These are phyloP conservation scores for Hypoxylon sp. DNA, from an alignment of 2,329 filamentous ascomycete genomes.

Conservation along the genomic window DNA sequence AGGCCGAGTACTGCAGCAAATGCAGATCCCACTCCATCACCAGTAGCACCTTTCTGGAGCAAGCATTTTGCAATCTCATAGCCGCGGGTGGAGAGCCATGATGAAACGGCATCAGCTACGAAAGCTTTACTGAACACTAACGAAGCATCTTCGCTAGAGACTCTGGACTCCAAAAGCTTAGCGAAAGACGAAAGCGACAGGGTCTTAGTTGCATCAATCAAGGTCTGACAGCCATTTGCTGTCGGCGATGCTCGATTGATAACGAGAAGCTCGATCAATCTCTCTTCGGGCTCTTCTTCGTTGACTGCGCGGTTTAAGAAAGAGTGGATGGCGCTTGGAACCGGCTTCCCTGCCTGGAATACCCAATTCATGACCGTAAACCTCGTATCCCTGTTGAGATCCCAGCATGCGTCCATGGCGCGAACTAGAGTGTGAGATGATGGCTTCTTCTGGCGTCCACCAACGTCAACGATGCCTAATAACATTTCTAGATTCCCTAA, in stretches of 20 bases:
- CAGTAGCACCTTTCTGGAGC: constrained; percentile 64
- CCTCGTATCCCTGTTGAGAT: constrained; percentile 64
- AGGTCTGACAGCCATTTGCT: constrained; percentile 66
- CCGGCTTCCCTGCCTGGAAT: constrained; percentile 65
- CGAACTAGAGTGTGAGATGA: constrained; percentile 64
- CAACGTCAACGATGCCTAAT: constrained; percentile 62
- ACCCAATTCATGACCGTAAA: constrained; percentile 66
- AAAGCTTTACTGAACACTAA: constrained; percentile 64
- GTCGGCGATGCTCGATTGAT: constrained; percentile 67
- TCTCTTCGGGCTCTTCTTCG: constrained; percentile 66
- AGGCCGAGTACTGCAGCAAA: constrained; percentile 64
- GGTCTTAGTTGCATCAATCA: constrained; percentile 65
- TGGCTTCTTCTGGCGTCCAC: constrained; percentile 61
- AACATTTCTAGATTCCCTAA: constrained; percentile 66
- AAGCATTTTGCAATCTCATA: constrained; percentile 64
- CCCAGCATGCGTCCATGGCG: constrained; percentile 69
- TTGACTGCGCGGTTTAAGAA: constrained; percentile 67
- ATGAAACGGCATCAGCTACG: constrained; percentile 56
- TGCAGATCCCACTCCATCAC: constrained; percentile 62
- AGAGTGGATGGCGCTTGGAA: constrained; percentile 66
- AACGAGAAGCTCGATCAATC: constrained; percentile 65
- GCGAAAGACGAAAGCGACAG: constrained; percentile 59
- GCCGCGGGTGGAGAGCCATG: constrained; percentile 65
- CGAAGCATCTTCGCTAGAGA: constrained; percentile 62
- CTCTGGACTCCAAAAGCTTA: constrained; percentile 60